Percentiles rank a stretch among this genome's conserved stretches.
Conservation (phyloP, 2,329 filamentous ascomycete species). For the Chrysoporthe austroafricana region DNA sequence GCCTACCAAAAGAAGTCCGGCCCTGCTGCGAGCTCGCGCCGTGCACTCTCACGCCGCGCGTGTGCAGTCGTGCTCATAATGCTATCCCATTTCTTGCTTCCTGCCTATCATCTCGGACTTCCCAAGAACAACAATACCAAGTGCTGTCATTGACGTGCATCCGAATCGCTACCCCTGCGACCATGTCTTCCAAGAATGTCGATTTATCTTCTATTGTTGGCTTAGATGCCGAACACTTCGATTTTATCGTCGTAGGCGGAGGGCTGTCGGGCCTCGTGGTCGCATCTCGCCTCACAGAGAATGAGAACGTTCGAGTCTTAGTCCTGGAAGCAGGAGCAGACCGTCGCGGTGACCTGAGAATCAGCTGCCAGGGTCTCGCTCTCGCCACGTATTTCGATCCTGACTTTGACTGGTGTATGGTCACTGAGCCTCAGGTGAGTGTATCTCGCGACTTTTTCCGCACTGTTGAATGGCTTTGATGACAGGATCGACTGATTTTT, state of each 20-base stretch:
- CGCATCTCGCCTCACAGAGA: slow-evolving; percentile 46
- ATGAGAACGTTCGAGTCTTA: slow-evolving; percentile 40
- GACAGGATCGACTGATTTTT: neutral
- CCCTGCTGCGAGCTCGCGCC: no score
- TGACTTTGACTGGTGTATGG: slow-evolving; percentile 47
- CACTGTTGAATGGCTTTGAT: neutral
- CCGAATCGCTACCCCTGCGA: neutral
- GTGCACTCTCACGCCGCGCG: no score
- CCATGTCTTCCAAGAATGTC: slow-evolving; percentile 10
- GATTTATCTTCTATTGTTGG: neutral
- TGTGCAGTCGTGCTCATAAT: neutral
- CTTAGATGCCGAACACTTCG: slow-evolving; percentile 37
- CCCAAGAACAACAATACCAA: neutral
- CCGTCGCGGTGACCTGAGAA: slow-evolving; percentile 39
- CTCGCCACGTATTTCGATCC: slow-evolving; percentile 39
- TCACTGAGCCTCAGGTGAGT: slow-evolving; percentile 31
- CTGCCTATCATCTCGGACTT: neutral
- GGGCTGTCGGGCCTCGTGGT: slow-evolving; percentile 54
- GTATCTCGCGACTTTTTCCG: neutral
- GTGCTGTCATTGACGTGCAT: neutral
- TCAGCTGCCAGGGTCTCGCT: slow-evolving; percentile 43
- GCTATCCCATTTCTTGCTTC: neutral
- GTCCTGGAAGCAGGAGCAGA: slow-evolving; percentile 46
- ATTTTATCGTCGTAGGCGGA: slow-evolving; percentile 54
- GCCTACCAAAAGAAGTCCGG: neutral